Evolutionary conservation across 2,329 filamentous ascomycete genomes (phyloP).

Genomic region (Colletotrichum tropicale): DNA sequence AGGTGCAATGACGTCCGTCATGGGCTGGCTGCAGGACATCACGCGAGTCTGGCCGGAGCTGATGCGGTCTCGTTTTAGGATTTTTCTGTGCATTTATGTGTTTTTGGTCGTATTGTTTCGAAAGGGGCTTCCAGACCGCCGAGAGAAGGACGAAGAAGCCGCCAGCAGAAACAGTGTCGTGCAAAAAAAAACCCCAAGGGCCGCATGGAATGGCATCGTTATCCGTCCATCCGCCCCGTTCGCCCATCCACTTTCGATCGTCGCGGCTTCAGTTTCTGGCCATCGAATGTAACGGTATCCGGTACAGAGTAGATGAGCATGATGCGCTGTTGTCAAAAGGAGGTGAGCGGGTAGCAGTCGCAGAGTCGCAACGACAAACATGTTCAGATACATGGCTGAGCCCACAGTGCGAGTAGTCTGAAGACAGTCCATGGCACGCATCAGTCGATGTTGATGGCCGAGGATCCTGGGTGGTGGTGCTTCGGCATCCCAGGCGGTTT

Average conservation of each 20-base stretch:
- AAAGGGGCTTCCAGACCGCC: not conserved
- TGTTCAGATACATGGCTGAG: not conserved
- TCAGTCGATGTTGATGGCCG: not conserved
- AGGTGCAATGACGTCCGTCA: slow-evolving; percentile 14
- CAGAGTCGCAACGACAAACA: not conserved
- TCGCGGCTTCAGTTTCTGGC: not conserved
- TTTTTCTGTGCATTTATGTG: not conserved
- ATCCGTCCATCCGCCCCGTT: not conserved
- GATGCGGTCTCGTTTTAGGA: not conserved
- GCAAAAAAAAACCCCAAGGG: not conserved
- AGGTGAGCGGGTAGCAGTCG: not conserved
- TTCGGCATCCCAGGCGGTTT: not conserved
- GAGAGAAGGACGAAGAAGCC: not conserved
- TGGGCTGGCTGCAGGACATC: slow-evolving; percentile 10
- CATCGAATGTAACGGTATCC: slow-evolving; percentile 15
- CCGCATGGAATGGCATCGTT: not conserved
- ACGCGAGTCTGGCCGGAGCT: slow-evolving; percentile 3
- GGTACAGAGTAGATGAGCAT: not conserved
- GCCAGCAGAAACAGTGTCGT: not conserved
- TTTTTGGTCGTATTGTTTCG: not conserved
- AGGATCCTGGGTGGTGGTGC: not conserved
- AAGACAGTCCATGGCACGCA: not conserved
- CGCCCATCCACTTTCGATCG: slow-evolving; percentile 9
- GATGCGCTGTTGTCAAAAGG: not conserved
- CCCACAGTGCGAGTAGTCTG: not conserved